Evolutionary conservation across 345 rosid species (phyloP).

Genomic region (Eucalyptus dawsonii): DNA sequence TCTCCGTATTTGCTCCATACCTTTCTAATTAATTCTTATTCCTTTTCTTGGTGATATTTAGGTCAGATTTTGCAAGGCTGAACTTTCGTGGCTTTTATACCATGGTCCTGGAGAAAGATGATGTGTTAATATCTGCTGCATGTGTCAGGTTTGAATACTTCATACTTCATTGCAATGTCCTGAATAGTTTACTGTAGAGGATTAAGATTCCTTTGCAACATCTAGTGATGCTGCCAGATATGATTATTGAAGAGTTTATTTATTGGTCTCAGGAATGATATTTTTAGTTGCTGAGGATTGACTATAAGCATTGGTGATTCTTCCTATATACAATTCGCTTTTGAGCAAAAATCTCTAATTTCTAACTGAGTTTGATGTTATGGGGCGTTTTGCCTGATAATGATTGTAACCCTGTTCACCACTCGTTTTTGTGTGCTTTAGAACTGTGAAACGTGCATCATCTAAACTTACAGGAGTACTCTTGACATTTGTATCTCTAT

Average conservation of each 20-base stretch:
- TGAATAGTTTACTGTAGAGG: background rate
- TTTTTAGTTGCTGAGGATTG: background rate
- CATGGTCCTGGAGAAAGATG: conserved; percentile 82
- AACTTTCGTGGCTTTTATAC: conserved; percentile 79
- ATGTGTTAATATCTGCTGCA: conserved; percentile 73
- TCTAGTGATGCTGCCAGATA: background rate
- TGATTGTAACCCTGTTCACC: background rate
- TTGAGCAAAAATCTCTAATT: background rate
- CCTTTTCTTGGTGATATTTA: conserved; percentile 13
- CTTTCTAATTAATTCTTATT: background rate
- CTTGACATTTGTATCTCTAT: background rate
- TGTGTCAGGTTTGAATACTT: conserved; percentile 56
- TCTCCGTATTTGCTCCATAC: background rate
- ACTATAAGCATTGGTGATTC: background rate
- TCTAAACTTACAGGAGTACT: background rate
- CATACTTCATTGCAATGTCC: background rate
- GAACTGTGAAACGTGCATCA: background rate
- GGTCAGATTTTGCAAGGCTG: conserved; percentile 78
- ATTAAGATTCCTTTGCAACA: background rate
- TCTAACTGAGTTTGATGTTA: background rate
- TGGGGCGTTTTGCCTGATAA: background rate
- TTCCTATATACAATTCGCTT: background rate
- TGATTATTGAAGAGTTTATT: background rate
- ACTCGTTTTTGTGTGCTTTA: background rate
- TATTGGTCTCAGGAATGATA: background rate